A percentile compares a stretch with the other conserved stretches of the same genome.
Evolutionary conservation across 768 basidiomycete genomes (phyloP).

Genomic region (Amanita rubescens): DNA sequence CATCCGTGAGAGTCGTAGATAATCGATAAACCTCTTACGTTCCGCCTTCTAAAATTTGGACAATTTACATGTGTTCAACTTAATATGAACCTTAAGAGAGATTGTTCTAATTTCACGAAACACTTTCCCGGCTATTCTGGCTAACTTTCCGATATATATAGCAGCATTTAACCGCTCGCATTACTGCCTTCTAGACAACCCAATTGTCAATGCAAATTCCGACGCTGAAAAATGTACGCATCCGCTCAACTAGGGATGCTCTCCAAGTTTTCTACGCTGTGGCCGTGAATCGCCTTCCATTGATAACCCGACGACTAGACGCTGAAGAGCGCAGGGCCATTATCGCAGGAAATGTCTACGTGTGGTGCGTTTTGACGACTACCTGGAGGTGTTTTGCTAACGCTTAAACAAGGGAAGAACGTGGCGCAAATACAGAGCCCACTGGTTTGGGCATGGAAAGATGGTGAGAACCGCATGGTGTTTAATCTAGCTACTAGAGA

Average conservation of each 20-base stretch:
- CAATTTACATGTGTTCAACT: conserved; percentile 41
- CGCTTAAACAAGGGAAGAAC: conserved; percentile 52
- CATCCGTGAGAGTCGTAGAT: conserved; percentile 7
- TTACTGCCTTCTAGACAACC: conserved; percentile 8
- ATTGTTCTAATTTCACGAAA: conserved; percentile 32
- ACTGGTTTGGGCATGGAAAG: conserved; percentile 84
- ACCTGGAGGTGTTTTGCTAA: neutral
- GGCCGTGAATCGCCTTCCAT: conserved; percentile 55
- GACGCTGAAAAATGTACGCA: conserved; percentile 67
- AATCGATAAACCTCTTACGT: conserved; percentile 28
- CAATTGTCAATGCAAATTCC: conserved; percentile 58
- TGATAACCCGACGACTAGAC: conserved; percentile 77
- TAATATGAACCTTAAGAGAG: conserved; percentile 56
- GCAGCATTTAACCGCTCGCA: conserved; percentile 14
- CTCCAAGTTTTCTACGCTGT: conserved; percentile 77
- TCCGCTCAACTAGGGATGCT: conserved; percentile 75
- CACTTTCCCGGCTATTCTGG: conserved; percentile 30
- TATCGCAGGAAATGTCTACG: conserved; percentile 71
- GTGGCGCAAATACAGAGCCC: conserved; percentile 73
- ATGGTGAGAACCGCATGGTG: conserved; percentile 37
- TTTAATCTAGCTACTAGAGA: neutral
- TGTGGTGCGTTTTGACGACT: conserved; percentile 40
- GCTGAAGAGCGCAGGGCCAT: conserved; percentile 75
- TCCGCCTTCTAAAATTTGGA: conserved; percentile 31
- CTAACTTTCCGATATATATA: conserved; percentile 14